Evolutionary conservation across 2,329 filamentous ascomycete genomes (phyloP).

Genomic region (Chrysoporthe austroafricana): DNA sequence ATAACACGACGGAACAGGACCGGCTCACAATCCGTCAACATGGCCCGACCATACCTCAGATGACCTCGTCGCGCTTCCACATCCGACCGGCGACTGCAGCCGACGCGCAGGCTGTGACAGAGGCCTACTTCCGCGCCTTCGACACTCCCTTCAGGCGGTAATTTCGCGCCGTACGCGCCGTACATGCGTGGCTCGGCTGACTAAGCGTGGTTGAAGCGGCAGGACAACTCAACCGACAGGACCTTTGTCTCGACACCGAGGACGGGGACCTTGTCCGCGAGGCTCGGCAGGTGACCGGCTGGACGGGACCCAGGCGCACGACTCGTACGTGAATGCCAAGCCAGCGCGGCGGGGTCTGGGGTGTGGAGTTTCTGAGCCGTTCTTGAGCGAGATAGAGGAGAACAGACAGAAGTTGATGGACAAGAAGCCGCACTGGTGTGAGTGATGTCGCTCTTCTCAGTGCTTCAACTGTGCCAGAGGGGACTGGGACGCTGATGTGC

Average conservation of each 20-base stretch:
- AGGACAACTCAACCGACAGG: neutral
- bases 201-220: neutral
- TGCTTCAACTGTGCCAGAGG: neutral
- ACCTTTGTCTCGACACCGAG: constrained; percentile 1
- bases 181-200: neutral
- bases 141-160: neutral
- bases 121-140: neutral
- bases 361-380: neutral
- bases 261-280: neutral
- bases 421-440: neutral
- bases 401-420: neutral
- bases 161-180: neutral
- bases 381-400: neutral
- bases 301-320: neutral
- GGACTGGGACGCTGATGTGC: neutral
- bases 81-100: neutral
- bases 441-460: neutral
- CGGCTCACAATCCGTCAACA: neutral
- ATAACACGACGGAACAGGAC: too few species aligned
- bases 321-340: neutral
- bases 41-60: neutral
- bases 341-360: neutral
- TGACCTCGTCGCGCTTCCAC: neutral
- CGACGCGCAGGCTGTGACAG: neutral
- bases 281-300: neutral